These are phyloP conservation scores for Phascolomyces articulosus DNA, from an alignment of 371 early-diverging fungal species.

Conservation along the genomic window DNA sequence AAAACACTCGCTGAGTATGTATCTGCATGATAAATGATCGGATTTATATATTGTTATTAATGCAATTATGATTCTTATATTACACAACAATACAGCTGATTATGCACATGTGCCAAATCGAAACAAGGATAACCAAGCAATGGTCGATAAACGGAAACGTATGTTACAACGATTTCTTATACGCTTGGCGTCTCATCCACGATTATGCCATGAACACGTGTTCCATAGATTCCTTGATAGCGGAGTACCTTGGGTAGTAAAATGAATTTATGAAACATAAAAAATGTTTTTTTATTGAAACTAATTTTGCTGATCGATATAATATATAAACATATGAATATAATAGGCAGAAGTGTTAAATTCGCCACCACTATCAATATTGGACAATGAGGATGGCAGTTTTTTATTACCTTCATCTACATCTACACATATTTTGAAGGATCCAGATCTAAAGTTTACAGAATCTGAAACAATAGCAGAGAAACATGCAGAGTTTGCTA, in stretches of 20 bases:
- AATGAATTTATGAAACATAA: background rate
- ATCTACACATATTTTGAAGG: constrained; percentile 46
- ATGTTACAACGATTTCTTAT: constrained; percentile 89
- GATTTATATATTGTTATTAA: too few species aligned
- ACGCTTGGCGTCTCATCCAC: constrained; percentile 82
- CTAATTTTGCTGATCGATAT: too few species aligned
- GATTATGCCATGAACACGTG: constrained; percentile 80
- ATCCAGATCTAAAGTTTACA: constrained; percentile 72
- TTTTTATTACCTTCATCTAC: background rate
- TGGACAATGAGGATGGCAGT: constrained; percentile 53
- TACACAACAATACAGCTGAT: constrained; percentile 51
- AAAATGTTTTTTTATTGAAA: too few species aligned
- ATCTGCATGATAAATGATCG: background rate
- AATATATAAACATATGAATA: too few species aligned
- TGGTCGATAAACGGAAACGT: constrained; percentile 87
- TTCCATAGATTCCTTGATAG: constrained; percentile 88
- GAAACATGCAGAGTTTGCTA: constrained; percentile 59
- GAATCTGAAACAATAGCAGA: constrained; percentile 69
- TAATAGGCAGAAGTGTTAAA: constrained; percentile 67
- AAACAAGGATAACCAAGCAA: constrained; percentile 81
- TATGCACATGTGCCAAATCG: constrained; percentile 80
- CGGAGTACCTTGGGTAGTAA: constrained; percentile 59
- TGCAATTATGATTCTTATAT: background rate
- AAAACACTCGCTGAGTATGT: constrained; percentile 83
- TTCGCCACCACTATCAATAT: constrained; percentile 59